Evolutionary conservation across 2,329 filamentous ascomycete species (phyloP).

Genomic region (Zasmidium angulare): DNA sequence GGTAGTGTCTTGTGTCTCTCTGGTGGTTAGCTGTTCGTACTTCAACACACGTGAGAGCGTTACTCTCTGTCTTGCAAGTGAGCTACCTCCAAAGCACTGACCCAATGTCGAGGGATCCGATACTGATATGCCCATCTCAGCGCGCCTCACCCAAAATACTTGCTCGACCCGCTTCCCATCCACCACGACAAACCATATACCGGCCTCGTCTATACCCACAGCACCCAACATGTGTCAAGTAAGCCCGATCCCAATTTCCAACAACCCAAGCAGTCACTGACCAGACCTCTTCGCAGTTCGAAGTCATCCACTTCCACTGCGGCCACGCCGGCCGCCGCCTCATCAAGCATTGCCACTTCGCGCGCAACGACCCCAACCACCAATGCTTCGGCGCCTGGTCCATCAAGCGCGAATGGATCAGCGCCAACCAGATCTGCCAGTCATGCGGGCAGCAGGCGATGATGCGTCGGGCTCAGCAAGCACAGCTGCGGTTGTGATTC

Average conservation of each 20-base stretch:
- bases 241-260: slow-evolving; percentile 4
- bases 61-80: neutral
- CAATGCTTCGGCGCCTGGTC: slow-evolving; percentile 68
- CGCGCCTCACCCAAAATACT: neutral
- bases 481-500: slow-evolving; percentile 20
- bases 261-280: neutral
- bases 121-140: neutral
- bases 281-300: slow-evolving; percentile 49
- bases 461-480: slow-evolving; percentile 27
- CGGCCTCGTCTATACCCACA: too few relatives aligned
- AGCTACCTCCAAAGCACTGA: neutral
- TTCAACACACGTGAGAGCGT: neutral
- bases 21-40: slow-evolving; percentile 11
- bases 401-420: slow-evolving; percentile 59
- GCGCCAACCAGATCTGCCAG: slow-evolving; percentile 56
- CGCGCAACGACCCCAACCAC: slow-evolving; percentile 70
- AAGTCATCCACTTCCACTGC: slow-evolving; percentile 67
- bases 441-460: slow-evolving; percentile 31
- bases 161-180: too few relatives aligned
- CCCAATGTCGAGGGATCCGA: neutral
- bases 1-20: slow-evolving; percentile 5
- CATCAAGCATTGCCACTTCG: slow-evolving; percentile 71
- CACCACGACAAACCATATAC: too few relatives aligned
- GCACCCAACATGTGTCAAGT: slow-evolving; percentile 31
- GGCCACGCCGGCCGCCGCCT: slow-evolving; percentile 60